These are phyloP conservation scores for Cyclocybe aegerita DNA, from an alignment of 768 basidiomycete genomes.

Conservation along the genomic window DNA sequence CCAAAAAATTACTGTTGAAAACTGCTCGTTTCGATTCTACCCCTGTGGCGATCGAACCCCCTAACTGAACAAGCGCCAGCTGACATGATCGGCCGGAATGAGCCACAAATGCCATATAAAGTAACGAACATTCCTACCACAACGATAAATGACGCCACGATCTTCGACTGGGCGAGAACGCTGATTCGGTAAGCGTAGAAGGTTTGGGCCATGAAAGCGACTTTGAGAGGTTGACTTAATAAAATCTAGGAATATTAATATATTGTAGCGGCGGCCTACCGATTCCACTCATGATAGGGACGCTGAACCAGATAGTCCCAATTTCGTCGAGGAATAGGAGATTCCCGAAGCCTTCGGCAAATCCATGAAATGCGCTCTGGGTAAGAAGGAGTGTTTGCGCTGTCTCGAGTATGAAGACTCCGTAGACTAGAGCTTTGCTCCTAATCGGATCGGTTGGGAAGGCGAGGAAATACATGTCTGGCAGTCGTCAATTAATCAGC, in stretches of 20 bases:
- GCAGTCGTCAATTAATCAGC: not conserved
- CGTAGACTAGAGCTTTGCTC: slow-evolving; percentile 1
- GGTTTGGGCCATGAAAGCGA: not conserved
- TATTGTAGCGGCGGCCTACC: not conserved
- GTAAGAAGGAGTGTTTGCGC: slow-evolving; percentile 4
- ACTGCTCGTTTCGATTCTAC: not conserved
- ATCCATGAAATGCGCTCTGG: slow-evolving; percentile 5
- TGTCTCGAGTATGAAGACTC: slow-evolving; percentile 3
- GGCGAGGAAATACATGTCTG: slow-evolving; percentile 13
- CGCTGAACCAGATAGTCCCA: not conserved
- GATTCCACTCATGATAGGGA: not conserved
- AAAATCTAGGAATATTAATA: not conserved
- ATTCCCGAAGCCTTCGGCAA: slow-evolving; percentile 9
- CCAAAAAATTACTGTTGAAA: not conserved
- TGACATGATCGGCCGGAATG: not conserved
- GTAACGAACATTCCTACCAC: not conserved
- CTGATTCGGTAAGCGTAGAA: not conserved
- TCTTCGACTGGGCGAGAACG: not conserved
- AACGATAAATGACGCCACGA: not conserved
- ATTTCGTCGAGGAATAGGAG: not conserved
- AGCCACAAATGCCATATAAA: not conserved
- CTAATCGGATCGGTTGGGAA: slow-evolving; percentile 7
- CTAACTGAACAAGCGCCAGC: not conserved
- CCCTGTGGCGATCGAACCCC: not conserved
- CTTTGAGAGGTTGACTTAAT: not conserved